Base-by-base conservation (phyloP, 192 early-diverging fungal genomes). In the Lunasporangiospora selenospora region DNA sequence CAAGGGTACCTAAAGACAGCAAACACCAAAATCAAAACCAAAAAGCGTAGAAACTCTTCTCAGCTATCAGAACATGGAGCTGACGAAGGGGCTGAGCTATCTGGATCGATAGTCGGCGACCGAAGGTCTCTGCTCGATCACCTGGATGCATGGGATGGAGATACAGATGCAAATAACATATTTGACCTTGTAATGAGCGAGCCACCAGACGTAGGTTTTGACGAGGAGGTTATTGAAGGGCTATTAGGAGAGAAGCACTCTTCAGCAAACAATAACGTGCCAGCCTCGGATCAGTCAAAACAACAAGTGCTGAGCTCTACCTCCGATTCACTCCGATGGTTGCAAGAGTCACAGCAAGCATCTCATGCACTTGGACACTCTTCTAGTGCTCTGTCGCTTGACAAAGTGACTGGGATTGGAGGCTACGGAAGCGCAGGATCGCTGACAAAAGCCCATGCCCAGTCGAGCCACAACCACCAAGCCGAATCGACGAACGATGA, bases 131-230 rank as follows among this genome's bases (percentile, higher is more conserved):
- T 63, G 7, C 34, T 73, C 18, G 63, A 43, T 11, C 69, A 73
- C 9, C 58, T 73, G 21, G 60, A 58, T 3, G 52, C 50, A 15
- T 73, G 69, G 69, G 60, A 52, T 3, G 33, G 44, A 4, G 67
- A 73, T 29, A 52, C 52, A 19, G 63, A 53, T 48, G 45, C 53
- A 5, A 49, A 45, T 4, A 51, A 58, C 30, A 58, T 73, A 34
- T 57, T 62, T 5, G 69, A 73, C 31, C 58, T 73, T 45, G 61
- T 73, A 29, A 34, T 73, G 41, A 73, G 69, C 33, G 69, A 73
- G 16, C 69, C 69, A 18, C 69, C 69, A 31, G 54, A 73, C 18
- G 45, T 53, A 5, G 55, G 58, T 32, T 47, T 63, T 1, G 69
- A 49, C 29, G 60, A 63, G 10, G 19, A 54, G 6, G 69, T 63